Evolutionary conservation across 257 asterid genomes (phyloP), one percentile per base, ranked within the genome.

Genomic region (Solanum ossicruentum): DNA sequence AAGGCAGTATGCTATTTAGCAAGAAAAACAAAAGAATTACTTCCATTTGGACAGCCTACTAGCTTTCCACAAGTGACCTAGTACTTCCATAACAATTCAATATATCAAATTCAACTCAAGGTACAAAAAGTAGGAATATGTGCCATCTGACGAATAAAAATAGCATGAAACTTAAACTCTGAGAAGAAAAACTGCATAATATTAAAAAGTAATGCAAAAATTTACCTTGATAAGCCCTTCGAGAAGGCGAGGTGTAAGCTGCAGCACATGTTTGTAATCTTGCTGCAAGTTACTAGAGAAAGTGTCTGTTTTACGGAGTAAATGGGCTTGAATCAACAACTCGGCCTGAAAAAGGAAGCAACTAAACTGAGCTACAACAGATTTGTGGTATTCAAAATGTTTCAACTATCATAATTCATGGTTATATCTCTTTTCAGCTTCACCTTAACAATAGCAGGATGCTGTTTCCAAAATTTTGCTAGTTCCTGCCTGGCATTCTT

Each of bases 391-490:
- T 51, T n/a, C 28, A 83, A 66, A 83, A 56, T 49, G 66, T 39
- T 71, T 43, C 71, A 82, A 10, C 5, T 20, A 57, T 43, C 73
- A 13, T 57, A 47, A 71, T 12, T 41, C 57, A 12, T 36, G 28
- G 84, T 8, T 21, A 61, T 6, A 47, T 52, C 43, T 49, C 61
- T 51, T 61, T n/a, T 61, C 36, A 41, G 56, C 47, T 60, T 87
- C 88, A 93, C 99, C 98, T 95, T 96, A 87, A 93, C 90, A 85
- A 89, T 87, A 49, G 95, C 93, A 1, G 98, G 98, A 84, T 93
- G 98, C 91, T 91, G 97, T 91, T 93, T 93, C 98, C 97, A 96
- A 87, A 93, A 96, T 87, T 96, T 96, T 52, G 95, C 92, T 89
- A 95, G 98, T 82, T 96, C 99, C 87, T 90, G 96, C 70, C 87